phyloP scores from a whole-genome alignment of 192 early-diverging fungal genomes.

The Lobosporangium transversale region DNA sequence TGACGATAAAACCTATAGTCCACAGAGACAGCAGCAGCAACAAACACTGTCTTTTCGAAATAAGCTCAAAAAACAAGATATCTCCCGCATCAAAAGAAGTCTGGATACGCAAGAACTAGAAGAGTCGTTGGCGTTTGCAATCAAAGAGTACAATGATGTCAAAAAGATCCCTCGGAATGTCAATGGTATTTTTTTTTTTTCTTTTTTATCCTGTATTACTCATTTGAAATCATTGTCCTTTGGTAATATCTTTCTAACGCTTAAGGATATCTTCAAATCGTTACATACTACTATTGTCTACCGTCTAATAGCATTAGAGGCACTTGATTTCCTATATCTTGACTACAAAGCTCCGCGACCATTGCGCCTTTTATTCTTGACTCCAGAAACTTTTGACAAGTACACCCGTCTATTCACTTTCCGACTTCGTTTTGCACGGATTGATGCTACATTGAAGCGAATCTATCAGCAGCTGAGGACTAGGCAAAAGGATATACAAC shows the following conservation, averaged over 20 bases:
- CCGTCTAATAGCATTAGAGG: conserved; percentile 42
- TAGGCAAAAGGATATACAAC: conserved; percentile 16
- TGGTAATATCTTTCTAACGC: neutral
- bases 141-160: conserved; percentile 43
- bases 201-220: neutral
- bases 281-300: neutral
- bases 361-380: conserved; percentile 55
- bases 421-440: conserved; percentile 53
- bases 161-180: conserved; percentile 49
- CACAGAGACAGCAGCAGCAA: no score
- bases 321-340: conserved; percentile 63
- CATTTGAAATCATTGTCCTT: neutral
- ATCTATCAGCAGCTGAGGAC: conserved; percentile 37
- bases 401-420: conserved; percentile 63
- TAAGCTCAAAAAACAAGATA: no score
- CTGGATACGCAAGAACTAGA: conserved; percentile 44
- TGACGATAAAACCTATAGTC: neutral
- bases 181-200: conserved; percentile 39
- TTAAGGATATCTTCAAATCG: neutral
- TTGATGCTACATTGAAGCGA: conserved; percentile 48
- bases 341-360: conserved; percentile 59
- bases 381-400: conserved; percentile 45
- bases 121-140: conserved; percentile 52
- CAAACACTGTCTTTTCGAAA: no score
- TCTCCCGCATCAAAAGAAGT: neutral